Base-by-base conservation (phyloP, 2,329 filamentous ascomycete species). In the Penicillium janthinellum region DNA sequence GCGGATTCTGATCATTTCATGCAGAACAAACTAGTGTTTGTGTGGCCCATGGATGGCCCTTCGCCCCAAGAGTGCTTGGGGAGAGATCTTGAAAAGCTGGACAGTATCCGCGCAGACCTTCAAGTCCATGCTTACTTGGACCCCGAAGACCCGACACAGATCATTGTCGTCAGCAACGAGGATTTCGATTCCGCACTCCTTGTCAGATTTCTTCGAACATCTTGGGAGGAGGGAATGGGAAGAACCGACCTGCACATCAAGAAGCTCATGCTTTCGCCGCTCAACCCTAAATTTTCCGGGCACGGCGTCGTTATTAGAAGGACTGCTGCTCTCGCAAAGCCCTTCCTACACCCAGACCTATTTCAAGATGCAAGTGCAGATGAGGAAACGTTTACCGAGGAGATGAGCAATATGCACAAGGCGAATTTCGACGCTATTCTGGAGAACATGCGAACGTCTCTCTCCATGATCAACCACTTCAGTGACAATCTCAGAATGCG, bases 41-140 rank as follows among this genome's bases (percentile, higher is more conserved):
- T 45, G 20, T 83, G 81, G 82, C 81, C 81, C 3, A 61, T 67
- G 0, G 70, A 77, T 35, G 79, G 82, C 5, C 75, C 77, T 38
- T 68, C 74, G 0, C 67, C 80, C 2, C 68, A 75, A 12, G 72
- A 78, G 11, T 68, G 75, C 11, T 70, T 83, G 12, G 81, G 80
- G 1, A 56, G 62, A 10, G 73, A 75, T 38, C 71, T 77, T 8
- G 79, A 83, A 64, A 73, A 71, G 5, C 71, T 84, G 4, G 81
- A 84, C 62, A 63, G 67, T 6, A 74, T 83, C 12, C 76, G 82
- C 4, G 70, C 71, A 37, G 72, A 73, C 25, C 75, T 70, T 51
- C 68, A 69, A 4, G 81, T 75, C 57, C 71, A 78, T 59, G 70
- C 83, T n/a, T 75, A 77, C 37, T 71, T 74, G n/a, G 68, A 75